phyloP scores from a whole-genome alignment of 116 monocot species.

The Dioscorea cayenensis region DNA sequence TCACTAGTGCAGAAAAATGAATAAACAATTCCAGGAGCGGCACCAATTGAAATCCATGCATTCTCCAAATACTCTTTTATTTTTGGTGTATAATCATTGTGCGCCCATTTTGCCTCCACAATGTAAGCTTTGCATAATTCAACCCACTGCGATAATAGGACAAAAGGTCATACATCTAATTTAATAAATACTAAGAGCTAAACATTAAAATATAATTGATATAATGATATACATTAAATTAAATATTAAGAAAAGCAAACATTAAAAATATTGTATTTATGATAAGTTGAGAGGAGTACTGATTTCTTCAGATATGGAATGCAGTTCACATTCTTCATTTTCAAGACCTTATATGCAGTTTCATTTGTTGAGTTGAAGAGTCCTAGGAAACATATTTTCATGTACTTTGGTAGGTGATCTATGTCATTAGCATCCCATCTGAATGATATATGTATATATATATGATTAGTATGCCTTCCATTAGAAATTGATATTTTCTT shows the following conservation, averaged over 20 bases:
- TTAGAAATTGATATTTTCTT: neutral
- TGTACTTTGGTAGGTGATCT: slow-evolving; percentile 19
- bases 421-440: slow-evolving; percentile 14
- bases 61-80: slow-evolving; percentile 38
- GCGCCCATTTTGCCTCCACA: slow-evolving; percentile 23
- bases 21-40: neutral
- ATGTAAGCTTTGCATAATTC: slow-evolving; percentile 19
- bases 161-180: too few relatives aligned
- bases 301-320: slow-evolving; percentile 12
- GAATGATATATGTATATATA: neutral
- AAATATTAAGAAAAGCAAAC: too few relatives aligned
- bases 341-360: neutral
- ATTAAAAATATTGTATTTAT: neutral
- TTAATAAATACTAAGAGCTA: too few relatives aligned
- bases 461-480: neutral
- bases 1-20: slow-evolving; percentile 8
- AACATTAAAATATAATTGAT: too few relatives aligned
- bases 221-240: too few relatives aligned
- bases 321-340: slow-evolving; percentile 5
- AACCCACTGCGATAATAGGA: too few relatives aligned
- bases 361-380: slow-evolving; percentile 19
- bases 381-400: slow-evolving; percentile 8
- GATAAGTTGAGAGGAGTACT: neutral
- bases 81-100: slow-evolving; percentile 15
- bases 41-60: slow-evolving; percentile 20